Evolutionary conservation across 352 stramenopile genomes (phyloP).

Genomic region (Pythium chondricola): DNA sequence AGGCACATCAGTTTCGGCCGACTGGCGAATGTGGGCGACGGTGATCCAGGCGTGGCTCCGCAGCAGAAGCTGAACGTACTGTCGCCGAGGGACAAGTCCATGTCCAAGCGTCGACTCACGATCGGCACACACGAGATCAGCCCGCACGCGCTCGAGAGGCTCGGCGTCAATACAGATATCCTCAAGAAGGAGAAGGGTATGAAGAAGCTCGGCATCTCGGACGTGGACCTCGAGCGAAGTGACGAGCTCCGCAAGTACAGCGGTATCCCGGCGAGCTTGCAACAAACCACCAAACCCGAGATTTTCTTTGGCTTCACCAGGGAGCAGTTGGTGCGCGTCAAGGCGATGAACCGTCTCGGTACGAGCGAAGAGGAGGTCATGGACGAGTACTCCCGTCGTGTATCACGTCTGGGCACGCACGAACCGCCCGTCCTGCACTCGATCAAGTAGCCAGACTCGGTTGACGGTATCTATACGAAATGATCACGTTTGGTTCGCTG

Average conservation of each 20-base stretch:
- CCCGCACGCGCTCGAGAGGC: constrained; percentile 21
- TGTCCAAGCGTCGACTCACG: constrained; percentile 14
- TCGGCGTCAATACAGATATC: constrained; percentile 33
- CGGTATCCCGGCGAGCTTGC: constrained; percentile 12
- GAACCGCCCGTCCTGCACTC: constrained; percentile 11
- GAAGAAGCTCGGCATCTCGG: constrained; percentile 42
- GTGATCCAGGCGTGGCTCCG: background rate
- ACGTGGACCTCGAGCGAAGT: constrained; percentile 27
- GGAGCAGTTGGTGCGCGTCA: constrained; percentile 32
- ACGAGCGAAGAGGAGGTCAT: constrained; percentile 33
- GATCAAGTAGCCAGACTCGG: too few relatives aligned
- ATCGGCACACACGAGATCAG: constrained; percentile 22
- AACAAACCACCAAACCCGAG: constrained; percentile 23
- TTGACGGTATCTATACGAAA: too few relatives aligned
- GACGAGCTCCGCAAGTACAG: constrained; percentile 26
- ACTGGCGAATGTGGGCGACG: background rate
- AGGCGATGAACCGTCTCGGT: constrained; percentile 30
- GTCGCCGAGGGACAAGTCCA: constrained; percentile 4
- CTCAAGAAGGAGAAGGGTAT: constrained; percentile 39
- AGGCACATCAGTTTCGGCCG: background rate
- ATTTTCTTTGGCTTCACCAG: constrained; percentile 30
- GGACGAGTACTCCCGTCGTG: constrained; percentile 27
- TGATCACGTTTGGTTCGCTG: too few relatives aligned
- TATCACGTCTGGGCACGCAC: constrained; percentile 25
- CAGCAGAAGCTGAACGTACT: background rate